Evolutionary conservation across 208 protist species (phyloP).

Genomic region (Tritrichomonas foetus): DNA sequence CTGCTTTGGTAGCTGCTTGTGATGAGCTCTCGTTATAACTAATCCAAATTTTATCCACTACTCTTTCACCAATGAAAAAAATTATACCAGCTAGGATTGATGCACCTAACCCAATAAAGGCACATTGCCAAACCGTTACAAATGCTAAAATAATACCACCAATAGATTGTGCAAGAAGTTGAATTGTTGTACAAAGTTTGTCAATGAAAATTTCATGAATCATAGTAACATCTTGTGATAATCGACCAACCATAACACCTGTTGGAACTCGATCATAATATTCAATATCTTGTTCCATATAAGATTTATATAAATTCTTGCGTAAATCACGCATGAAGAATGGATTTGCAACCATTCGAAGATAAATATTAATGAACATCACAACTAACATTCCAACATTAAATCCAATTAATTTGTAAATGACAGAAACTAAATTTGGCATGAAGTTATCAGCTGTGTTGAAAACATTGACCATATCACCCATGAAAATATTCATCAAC

Average conservation of each 20-base stretch:
- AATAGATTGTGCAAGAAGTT: neutral
- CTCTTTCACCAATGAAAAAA: neutral
- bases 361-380: neutral
- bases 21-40: neutral
- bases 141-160: neutral
- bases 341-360: neutral
- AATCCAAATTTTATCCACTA: neutral
- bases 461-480: neutral
- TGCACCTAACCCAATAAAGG: neutral
- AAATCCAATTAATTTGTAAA: neutral
- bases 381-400: neutral
- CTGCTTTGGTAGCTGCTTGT: neutral
- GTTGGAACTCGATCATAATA: neutral
- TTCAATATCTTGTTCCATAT: neutral
- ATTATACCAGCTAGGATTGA: neutral
- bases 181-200: neutral
- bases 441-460: neutral
- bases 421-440: neutral
- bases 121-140: neutral
- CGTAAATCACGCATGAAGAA: neutral
- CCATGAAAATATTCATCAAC: neutral
- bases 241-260: neutral
- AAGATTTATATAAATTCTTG: neutral
- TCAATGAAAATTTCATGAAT: neutral
- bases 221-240: neutral